Evolutionary conservation across 768 basidiomycete genomes (phyloP).

Genomic region (Naganishia antarctica): DNA sequence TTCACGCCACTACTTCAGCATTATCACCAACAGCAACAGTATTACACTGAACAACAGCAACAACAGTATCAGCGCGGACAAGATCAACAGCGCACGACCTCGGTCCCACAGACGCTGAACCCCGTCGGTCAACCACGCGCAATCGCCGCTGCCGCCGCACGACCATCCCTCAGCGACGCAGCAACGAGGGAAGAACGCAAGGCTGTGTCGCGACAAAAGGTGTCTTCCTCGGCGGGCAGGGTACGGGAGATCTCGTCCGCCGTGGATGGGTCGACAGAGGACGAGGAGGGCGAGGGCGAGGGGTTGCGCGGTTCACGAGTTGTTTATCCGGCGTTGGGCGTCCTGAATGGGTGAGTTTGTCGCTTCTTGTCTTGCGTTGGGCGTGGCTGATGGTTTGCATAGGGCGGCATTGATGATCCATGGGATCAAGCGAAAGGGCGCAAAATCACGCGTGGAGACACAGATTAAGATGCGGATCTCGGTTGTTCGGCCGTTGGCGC

Average conservation of each 20-base stretch:
- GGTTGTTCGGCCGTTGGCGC: conserved; percentile 17
- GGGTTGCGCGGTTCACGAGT: neutral
- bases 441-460: conserved; percentile 28
- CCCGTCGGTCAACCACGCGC: too few relatives aligned
- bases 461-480: conserved; percentile 32
- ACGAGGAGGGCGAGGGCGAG: neutral
- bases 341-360: conserved; percentile 4
- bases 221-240: too few relatives aligned
- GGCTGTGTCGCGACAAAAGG: too few relatives aligned
- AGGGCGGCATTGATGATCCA: conserved; percentile 21
- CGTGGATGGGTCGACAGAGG: conserved; percentile 14
- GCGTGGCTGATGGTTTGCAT: too few relatives aligned
- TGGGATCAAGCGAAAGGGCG: conserved; percentile 29
- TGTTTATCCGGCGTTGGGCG: neutral
- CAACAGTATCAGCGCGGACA: too few relatives aligned
- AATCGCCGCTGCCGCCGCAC: too few relatives aligned
- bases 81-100: too few relatives aligned
- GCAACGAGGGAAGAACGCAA: too few relatives aligned
- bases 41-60: too few relatives aligned
- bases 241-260: neutral
- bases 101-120: too few relatives aligned
- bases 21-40: neutral
- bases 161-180: too few relatives aligned
- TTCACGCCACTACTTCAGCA: neutral
- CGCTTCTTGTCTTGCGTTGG: too few relatives aligned